Evolutionary conservation across 148 eudicot species (phyloP).

Genomic region (Rhododendron molle): DNA sequence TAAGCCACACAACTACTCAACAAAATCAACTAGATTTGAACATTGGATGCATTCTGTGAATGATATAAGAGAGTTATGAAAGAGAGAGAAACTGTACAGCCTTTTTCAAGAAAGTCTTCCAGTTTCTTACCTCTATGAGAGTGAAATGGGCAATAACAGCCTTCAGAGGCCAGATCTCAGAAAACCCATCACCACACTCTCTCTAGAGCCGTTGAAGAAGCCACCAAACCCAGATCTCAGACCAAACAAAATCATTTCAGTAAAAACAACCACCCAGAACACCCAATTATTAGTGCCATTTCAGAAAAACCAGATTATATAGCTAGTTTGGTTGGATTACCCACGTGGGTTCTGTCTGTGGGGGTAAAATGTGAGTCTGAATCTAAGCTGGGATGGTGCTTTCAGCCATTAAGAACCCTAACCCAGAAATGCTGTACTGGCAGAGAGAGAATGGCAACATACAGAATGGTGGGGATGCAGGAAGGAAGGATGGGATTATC

Average conservation of each 20-base stretch:
- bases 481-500: constrained; percentile 32
- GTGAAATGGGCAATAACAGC: constrained; percentile 1
- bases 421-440: constrained; percentile 21
- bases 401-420: constrained; percentile 8
- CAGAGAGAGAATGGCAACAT: constrained; percentile 15
- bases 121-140: constrained; percentile 2
- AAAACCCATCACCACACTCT: constrained; percentile 9
- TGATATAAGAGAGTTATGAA: neutral
- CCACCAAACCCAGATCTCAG: constrained; percentile 23
- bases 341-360: constrained; percentile 12
- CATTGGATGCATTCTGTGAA: neutral
- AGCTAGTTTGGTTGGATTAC: neutral
- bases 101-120: neutral
- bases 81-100: neutral
- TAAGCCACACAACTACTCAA: neutral
- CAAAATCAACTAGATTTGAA: neutral
- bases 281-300: constrained; percentile 6
- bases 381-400: constrained; percentile 25
- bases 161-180: constrained; percentile 34
- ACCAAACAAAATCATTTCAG: constrained; percentile 8
- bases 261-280: constrained; percentile 10
- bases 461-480: constrained; percentile 1
- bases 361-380: constrained; percentile 21
- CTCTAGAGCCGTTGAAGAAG: constrained; percentile 5
- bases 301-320: neutral